Evolutionary conservation across 768 basidiomycete genomes (phyloP).

Genomic region (Lactarius evosmus): DNA sequence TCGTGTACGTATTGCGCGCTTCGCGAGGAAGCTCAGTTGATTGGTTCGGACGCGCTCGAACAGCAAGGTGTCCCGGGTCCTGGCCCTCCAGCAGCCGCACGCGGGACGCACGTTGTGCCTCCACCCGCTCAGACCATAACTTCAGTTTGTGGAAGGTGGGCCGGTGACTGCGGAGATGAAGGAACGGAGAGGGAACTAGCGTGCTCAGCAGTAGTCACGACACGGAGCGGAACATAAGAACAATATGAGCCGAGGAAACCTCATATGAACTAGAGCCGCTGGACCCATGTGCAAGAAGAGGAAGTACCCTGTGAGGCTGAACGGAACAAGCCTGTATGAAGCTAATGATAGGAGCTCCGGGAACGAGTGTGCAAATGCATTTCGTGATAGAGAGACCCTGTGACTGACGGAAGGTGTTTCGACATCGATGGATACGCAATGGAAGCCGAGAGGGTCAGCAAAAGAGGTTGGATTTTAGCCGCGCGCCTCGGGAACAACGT

Average conservation of each 20-base stretch:
- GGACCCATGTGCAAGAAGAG: background rate
- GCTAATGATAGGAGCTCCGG: conserved; percentile 14
- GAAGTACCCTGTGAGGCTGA: background rate
- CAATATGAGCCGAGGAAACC: background rate
- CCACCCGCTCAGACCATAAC: background rate
- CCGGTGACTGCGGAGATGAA: conserved; percentile 22
- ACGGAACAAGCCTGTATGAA: background rate
- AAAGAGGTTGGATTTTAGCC: conserved; percentile 10
- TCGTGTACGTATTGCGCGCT: conserved; percentile 17
- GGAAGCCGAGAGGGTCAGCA: conserved; percentile 14
- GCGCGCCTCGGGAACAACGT: conserved; percentile 14
- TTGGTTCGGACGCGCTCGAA: conserved; percentile 26
- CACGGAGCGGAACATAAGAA: conserved; percentile 15
- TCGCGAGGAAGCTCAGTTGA: conserved; percentile 16
- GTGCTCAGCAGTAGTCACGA: background rate
- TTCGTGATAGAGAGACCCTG: background rate
- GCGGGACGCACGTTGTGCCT: background rate
- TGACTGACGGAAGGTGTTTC: conserved; percentile 8
- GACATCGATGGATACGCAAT: conserved; percentile 12
- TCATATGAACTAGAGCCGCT: conserved; percentile 1
- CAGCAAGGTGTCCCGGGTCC: conserved; percentile 14
- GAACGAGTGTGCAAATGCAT: background rate
- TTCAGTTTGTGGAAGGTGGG: background rate
- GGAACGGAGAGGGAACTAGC: background rate
- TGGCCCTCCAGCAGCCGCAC: background rate